Evolutionary conservation across 2,329 filamentous ascomycete species (phyloP).

Genomic region (Neopestalotiopsis rosae): DNA sequence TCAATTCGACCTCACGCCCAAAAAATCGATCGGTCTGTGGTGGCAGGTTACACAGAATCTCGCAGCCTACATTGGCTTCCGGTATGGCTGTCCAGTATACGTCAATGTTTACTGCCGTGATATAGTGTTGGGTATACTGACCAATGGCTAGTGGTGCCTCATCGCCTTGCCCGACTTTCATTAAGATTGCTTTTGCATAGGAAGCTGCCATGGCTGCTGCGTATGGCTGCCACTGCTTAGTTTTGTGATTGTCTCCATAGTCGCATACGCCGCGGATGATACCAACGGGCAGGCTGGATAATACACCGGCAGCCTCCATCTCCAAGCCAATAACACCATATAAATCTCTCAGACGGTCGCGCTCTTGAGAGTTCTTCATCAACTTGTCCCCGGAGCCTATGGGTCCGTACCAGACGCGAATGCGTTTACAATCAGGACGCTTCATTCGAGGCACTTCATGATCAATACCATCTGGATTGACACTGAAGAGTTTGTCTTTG

Average conservation of each 20-base stretch:
- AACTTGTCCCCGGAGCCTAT: constrained; percentile 41
- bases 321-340: constrained; percentile 38
- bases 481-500: too few species aligned
- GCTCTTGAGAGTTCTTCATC: constrained; percentile 29
- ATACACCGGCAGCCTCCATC: constrained; percentile 32
- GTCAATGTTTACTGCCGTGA: not conserved
- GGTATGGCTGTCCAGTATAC: not conserved
- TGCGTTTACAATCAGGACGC: constrained; percentile 29
- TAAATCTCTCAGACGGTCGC: constrained; percentile 24
- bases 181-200: constrained; percentile 22
- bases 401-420: constrained; percentile 39
- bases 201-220: constrained; percentile 39
- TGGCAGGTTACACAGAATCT: not conserved
- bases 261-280: constrained; percentile 41
- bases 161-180: not conserved
- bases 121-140: not conserved
- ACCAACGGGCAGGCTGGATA: constrained; percentile 38
- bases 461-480: constrained; percentile 12
- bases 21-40: not conserved
- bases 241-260: constrained; percentile 40
- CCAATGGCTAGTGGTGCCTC: not conserved
- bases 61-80: not conserved
- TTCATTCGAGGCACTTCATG: constrained; percentile 20
- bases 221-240: constrained; percentile 41
- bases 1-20: not conserved